phyloP scores from a whole-genome alignment of 1,139 yeast genomes.

The Suhomyces maxii region DNA sequence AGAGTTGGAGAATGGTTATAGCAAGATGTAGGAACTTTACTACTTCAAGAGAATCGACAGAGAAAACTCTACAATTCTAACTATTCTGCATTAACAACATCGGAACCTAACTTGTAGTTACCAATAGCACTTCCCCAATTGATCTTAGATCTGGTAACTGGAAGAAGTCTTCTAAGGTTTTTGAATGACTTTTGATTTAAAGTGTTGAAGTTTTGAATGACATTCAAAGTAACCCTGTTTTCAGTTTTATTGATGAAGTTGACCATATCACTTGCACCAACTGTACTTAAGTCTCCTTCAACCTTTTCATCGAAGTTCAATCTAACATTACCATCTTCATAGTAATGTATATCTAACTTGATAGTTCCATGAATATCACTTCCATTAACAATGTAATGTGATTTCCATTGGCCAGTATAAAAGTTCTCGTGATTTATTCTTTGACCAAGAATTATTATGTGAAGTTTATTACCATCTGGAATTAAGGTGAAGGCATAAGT shows the following conservation, averaged over 20 bases:
- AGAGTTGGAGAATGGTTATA: neutral
- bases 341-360: constrained; percentile 80
- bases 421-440: constrained; percentile 74
- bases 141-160: constrained; percentile 86
- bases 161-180: constrained; percentile 83
- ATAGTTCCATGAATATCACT: constrained; percentile 53
- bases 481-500: constrained; percentile 47
- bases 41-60: neutral
- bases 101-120: constrained; percentile 84
- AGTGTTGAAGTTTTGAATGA: constrained; percentile 65
- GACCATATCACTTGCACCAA: constrained; percentile 38
- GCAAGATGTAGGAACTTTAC: neutral
- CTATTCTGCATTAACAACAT: constrained; percentile 49
- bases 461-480: constrained; percentile 30
- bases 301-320: constrained; percentile 57
- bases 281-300: constrained; percentile 16
- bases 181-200: constrained; percentile 83
- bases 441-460: constrained; percentile 59
- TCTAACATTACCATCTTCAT: constrained; percentile 93
- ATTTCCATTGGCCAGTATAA: constrained; percentile 90
- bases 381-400: constrained; percentile 52
- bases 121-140: constrained; percentile 96
- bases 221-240: constrained; percentile 54
- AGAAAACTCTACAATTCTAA: neutral
- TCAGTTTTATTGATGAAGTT: constrained; percentile 61